Evolutionary conservation across 495 filamentous ascomycete genomes (phyloP), one percentile per base, ranked within the genome.

Genomic region (Penicillium paxilli): DNA sequence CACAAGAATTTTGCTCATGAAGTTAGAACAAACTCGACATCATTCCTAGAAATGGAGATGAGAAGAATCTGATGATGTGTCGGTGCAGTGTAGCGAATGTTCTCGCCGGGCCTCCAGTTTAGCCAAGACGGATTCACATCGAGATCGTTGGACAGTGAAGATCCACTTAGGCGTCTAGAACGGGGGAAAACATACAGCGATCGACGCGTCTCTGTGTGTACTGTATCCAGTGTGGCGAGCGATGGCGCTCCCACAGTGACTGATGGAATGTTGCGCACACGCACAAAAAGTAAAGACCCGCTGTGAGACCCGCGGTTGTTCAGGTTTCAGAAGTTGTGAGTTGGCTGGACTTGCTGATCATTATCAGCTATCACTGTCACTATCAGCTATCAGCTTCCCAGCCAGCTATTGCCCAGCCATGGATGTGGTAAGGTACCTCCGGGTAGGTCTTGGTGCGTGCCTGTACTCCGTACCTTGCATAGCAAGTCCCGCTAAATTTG

Each of bases 401-500:
- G n/a, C n/a, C n/a, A n/a, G n/a, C n/a, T n/a, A n/a, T n/a, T n/a
- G n/a, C n/a, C n/a, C n/a, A n/a, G n/a, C n/a, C n/a, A n/a, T n/a
- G n/a, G n/a, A n/a, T n/a, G n/a, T n/a, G n/a, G n/a, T n/a, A n/a
- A n/a, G n/a, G n/a, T n/a, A n/a, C n/a, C n/a, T n/a, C n/a, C n/a
- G n/a, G n/a, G n/a, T n/a, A n/a, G n/a, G n/a, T n/a, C n/a, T n/a
- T n/a, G n/a, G n/a, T n/a, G n/a, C n/a, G n/a, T n/a, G n/a, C n/a
- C n/a, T n/a, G n/a, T n/a, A n/a, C n/a, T n/a, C n/a, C n/a, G 41
- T 44, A 44, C 41, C 41, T 44, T 44, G 41, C 41, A 25, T 44
- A n/a, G n/a, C n/a, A n/a, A n/a, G n/a, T n/a, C n/a, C n/a, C n/a
- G n/a, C n/a, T n/a, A n/a, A n/a, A n/a, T n/a, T n/a, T n/a, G n/a